Evolutionary conservation across 2,329 filamentous ascomycete species (phyloP), one percentile per base, ranked within the genome.

Genomic region (Penicillium janthinellum): DNA sequence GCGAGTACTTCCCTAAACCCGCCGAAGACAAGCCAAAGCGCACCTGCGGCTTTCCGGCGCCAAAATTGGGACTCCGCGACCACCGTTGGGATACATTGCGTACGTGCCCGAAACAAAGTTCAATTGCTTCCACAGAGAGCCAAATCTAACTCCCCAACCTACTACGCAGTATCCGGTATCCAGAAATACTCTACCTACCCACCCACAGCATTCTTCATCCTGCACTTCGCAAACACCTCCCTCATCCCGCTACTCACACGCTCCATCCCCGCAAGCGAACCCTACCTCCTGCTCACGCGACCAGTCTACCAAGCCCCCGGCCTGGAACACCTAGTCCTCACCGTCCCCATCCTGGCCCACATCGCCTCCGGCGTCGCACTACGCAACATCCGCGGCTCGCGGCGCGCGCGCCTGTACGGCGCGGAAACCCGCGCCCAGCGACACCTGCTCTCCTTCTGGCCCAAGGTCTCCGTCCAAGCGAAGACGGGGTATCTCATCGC

Each of bases 121-220:
- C 41, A 44, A 44, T 25, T 44, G 41, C 37, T 10, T 10, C 20
- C 22, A 34, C 49, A 39, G 15, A 50, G 20, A 15, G 12, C 41
- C 54, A 48, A 42, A 17, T 22, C 50, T 54, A 49, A 51, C 45
- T 55, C 57, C 22, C n/a, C 4, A 10, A 28, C 52, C 25, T 31
- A 31, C 28, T 6, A 31, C 34, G 35, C 64, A 91, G 89, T 96
- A 55, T 84, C 84, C 5, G 86, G 90, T 50, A 82, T 95, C 38
- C 95, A 98, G 76, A 89, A 87, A 74, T 96, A 96, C 81, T 95
- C 92, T 0, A 92, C 90, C 66, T 96, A 96, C 79, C 87, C 90
- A 65, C 93, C 91, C 71, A 86, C 86, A 63, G 79, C 91, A 65
- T 96, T 94, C 79, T 84, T 89, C 37, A 82, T 86, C 34, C 82